These are phyloP conservation scores for Hippophae gyantsensis DNA, from an alignment of 306 rosid genomes.

Conservation along the genomic window DNA sequence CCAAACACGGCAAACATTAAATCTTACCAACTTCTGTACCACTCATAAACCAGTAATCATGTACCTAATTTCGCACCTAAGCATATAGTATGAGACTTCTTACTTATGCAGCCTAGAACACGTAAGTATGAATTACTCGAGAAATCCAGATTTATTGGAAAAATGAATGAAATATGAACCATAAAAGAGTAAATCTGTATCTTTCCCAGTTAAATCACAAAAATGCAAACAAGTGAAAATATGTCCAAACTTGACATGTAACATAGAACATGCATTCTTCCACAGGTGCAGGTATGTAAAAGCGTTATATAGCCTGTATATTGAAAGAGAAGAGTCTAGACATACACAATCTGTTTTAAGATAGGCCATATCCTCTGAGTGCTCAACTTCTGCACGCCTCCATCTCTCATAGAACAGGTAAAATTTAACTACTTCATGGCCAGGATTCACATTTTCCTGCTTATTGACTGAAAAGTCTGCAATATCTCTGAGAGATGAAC, in stretches of 20 bases:
- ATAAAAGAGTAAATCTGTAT: too few species aligned
- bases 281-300: background rate
- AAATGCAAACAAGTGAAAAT: background rate
- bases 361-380: conserved; percentile 42
- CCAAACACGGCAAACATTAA: too few species aligned
- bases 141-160: too few species aligned
- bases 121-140: too few species aligned
- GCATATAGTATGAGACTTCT: too few species aligned
- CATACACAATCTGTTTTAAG: conserved; percentile 51
- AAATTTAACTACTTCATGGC: conserved; percentile 49
- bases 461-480: conserved; percentile 27
- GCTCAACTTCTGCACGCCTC: conserved; percentile 79
- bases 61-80: background rate
- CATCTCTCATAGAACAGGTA: conserved; percentile 61
- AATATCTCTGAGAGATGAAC: conserved; percentile 61
- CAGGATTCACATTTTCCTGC: conserved; percentile 31
- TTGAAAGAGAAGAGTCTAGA: conserved; percentile 18
- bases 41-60: background rate
- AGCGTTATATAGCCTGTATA: background rate
- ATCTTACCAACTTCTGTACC: background rate
- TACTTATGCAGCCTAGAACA: too few species aligned
- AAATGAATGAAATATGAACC: too few species aligned
- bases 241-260: background rate
- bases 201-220: too few species aligned
- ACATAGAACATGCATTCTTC: background rate